phyloP scores from a whole-genome alignment of 176 grass and related monocot species.

The Hyparrhenia diplandra region DNA sequence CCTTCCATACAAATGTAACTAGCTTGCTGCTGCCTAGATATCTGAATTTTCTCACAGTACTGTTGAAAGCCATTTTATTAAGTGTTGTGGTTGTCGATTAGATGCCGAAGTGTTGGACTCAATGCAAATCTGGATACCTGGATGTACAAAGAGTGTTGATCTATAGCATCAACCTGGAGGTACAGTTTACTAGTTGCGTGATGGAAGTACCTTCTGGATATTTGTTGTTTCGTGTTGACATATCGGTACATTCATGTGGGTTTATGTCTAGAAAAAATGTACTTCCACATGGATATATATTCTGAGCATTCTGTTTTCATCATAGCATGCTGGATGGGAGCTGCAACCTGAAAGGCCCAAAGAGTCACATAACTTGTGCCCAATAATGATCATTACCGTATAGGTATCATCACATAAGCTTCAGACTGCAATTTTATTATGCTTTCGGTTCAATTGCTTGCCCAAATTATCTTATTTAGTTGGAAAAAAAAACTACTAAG shows the following conservation, averaged over 20 bases:
- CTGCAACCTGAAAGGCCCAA: neutral
- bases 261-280: neutral
- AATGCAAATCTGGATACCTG: neutral
- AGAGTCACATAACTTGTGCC: neutral
- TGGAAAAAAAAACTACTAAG: no score
- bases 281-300: no score
- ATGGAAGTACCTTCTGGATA: neutral
- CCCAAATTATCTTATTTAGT: neutral
- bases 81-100: neutral
- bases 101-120: neutral
- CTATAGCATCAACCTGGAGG: neutral
- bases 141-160: neutral
- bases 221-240: neutral
- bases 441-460: neutral
- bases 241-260: neutral
- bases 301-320: neutral
- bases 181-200: neutral
- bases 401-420: neutral
- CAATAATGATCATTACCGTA: neutral
- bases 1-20: slow-evolving; percentile 32
- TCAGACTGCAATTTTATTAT: neutral
- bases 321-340: neutral
- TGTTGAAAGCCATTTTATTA: neutral
- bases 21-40: neutral
- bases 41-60: neutral